Evolutionary conservation across 176 grass and related monocot species (phyloP).

Genomic region (Stipa capillata): DNA sequence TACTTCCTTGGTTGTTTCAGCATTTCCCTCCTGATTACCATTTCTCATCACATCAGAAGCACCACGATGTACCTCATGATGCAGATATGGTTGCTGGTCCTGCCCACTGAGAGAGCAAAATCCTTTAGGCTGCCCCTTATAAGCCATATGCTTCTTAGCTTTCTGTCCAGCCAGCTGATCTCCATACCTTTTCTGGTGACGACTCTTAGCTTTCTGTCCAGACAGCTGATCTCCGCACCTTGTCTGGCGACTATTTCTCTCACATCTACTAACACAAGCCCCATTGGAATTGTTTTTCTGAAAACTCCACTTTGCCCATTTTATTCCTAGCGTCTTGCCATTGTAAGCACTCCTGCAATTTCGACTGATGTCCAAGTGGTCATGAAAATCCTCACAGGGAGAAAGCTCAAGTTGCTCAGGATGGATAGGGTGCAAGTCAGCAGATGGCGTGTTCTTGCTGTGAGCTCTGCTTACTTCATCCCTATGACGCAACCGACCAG

Average conservation of each 20-base stretch:
- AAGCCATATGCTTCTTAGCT: not conserved
- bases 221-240: not conserved
- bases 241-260: not conserved
- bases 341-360: not conserved
- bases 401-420: conserved; percentile 5
- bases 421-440: not conserved
- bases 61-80: not conserved
- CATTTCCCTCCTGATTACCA: not conserved
- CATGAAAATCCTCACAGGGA: not conserved
- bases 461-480: conserved; percentile 6
- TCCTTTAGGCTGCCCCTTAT: conserved; percentile 8
- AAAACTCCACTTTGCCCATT: not conserved
- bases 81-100: not conserved
- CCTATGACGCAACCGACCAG: not conserved
- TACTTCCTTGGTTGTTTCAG: not conserved
- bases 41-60: not conserved
- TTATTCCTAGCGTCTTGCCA: conserved; percentile 6
- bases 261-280: not conserved
- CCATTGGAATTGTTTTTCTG: not conserved
- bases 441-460: not conserved
- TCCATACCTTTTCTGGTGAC: not conserved
- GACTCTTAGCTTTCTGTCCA: not conserved
- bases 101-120: not conserved
- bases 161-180: conserved; percentile 8
- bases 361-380: not conserved